phyloP scores from a whole-genome alignment of 768 basidiomycete genomes.

The Leccinum incarnatum region DNA sequence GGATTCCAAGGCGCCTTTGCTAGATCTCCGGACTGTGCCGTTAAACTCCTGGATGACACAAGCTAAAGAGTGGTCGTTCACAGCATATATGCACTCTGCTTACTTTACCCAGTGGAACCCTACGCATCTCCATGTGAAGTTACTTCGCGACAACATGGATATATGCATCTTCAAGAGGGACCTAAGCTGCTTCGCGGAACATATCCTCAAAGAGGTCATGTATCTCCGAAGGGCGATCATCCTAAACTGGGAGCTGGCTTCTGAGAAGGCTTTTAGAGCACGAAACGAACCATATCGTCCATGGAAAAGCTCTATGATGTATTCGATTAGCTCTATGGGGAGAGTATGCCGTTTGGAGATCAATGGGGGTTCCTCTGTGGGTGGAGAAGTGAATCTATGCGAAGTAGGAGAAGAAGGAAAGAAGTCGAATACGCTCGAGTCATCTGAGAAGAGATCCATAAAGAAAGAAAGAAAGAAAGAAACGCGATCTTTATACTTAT shows the following conservation, averaged over 20 bases:
- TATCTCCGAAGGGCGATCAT: slow-evolving; percentile 40
- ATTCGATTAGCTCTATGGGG: slow-evolving; percentile 33
- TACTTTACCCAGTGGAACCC: slow-evolving; percentile 50
- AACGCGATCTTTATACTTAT: neutral
- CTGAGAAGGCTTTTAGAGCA: slow-evolving; percentile 38
- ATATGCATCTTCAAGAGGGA: slow-evolving; percentile 33
- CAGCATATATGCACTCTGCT: slow-evolving; percentile 27
- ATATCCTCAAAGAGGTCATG: slow-evolving; percentile 23
- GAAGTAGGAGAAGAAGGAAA: slow-evolving; percentile 17
- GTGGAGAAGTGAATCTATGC: slow-evolving; percentile 25
- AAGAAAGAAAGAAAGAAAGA: neutral
- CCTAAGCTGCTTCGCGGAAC: slow-evolving; percentile 18
- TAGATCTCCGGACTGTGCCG: slow-evolving; percentile 17
- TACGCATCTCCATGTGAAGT: slow-evolving; percentile 12
- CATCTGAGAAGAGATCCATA: slow-evolving; percentile 13
- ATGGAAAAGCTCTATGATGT: slow-evolving; percentile 27
- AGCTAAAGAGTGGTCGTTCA: neutral
- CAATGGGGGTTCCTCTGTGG: slow-evolving; percentile 6
- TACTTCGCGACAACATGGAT: slow-evolving; percentile 27
- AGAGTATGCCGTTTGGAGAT: slow-evolving; percentile 15
- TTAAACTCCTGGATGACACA: slow-evolving; percentile 17
- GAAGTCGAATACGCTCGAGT: slow-evolving; percentile 6
- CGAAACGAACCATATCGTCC: slow-evolving; percentile 26
- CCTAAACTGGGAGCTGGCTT: slow-evolving; percentile 43
- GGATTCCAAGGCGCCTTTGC: slow-evolving; percentile 27